Conservation (phyloP, 2,329 filamentous ascomycete species). For the Fusarium sp. region DNA sequence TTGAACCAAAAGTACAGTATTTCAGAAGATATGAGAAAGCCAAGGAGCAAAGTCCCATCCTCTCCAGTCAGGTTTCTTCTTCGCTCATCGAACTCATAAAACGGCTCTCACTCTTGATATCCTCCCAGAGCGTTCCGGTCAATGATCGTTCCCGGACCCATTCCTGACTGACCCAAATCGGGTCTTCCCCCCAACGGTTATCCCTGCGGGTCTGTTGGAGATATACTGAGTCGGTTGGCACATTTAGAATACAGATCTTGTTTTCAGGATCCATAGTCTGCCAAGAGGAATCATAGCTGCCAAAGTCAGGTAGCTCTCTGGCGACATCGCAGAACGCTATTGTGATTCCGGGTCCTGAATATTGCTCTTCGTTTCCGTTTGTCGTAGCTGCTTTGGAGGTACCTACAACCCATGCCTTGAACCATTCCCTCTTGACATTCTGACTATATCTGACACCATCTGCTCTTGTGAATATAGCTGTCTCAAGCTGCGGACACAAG, state of each 20-base stretch:
- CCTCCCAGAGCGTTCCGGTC: conserved; percentile 17
- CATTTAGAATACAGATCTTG: neutral
- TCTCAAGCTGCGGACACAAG: neutral
- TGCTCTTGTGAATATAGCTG: conserved; percentile 15
- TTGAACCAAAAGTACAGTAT: too few species aligned
- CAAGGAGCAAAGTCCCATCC: conserved; percentile 50
- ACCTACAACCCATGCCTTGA: neutral
- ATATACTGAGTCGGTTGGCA: neutral
- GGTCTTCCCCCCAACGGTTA: neutral
- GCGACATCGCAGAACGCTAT: conserved; percentile 17
- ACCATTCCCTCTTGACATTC: neutral
- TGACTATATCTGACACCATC: neutral
- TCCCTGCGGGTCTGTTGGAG: neutral
- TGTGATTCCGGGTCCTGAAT: neutral
- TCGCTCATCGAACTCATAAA: neutral
- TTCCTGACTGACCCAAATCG: neutral
- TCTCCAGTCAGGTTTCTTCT: conserved; percentile 49
- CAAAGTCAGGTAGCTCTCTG: neutral
- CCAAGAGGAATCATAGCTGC: neutral
- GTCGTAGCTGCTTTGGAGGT: neutral
- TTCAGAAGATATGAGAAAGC: too few species aligned
- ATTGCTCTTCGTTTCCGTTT: rapidly evolving
- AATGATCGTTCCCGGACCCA: conserved; percentile 25
- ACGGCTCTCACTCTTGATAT: neutral
- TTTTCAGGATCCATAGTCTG: conserved; percentile 10